These are phyloP conservation scores for Ammopiptanthus mongolicus DNA, from an alignment of 306 rosid species.

Conservation along the genomic window DNA sequence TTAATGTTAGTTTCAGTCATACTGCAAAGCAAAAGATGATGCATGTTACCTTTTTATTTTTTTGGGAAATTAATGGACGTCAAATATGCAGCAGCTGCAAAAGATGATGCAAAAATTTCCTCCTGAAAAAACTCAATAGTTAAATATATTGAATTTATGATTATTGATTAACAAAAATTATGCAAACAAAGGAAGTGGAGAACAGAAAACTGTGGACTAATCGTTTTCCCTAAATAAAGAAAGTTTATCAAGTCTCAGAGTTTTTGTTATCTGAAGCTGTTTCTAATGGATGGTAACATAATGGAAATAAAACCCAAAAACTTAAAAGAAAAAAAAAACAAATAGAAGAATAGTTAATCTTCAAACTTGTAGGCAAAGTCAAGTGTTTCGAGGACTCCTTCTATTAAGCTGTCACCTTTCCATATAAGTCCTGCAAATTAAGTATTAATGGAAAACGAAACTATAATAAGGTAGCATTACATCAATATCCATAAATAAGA, in stretches of 20 bases:
- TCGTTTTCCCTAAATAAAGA: constrained; percentile 84
- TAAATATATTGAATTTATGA: background rate
- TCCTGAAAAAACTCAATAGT: constrained; percentile 51
- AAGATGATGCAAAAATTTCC: constrained; percentile 98
- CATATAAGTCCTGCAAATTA: constrained; percentile 86
- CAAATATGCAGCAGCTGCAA: constrained; percentile 96
- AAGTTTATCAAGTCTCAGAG: constrained; percentile 9
- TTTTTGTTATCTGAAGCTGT: background rate
- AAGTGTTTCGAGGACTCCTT: constrained; percentile 91
- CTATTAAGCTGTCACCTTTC: constrained; percentile 94
- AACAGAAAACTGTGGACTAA: constrained; percentile 73
- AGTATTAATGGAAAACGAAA: background rate
- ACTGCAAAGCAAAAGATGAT: background rate
- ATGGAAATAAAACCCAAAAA: background rate
- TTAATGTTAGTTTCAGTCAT: background rate
- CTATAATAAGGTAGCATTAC: background rate
- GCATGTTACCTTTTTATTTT: constrained; percentile 73
- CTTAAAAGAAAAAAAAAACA: too few species aligned
- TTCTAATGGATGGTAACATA: background rate
- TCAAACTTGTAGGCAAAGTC: constrained; percentile 33
- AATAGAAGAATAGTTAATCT: background rate
- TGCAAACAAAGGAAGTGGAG: background rate
- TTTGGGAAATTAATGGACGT: constrained; percentile 85
- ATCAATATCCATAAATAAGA: background rate
- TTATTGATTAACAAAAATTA: background rate